Evolutionary conservation across 306 rosid species (phyloP), one percentile per base, ranked within the genome.

Genomic region (Notholithocarpus densiflorus): DNA sequence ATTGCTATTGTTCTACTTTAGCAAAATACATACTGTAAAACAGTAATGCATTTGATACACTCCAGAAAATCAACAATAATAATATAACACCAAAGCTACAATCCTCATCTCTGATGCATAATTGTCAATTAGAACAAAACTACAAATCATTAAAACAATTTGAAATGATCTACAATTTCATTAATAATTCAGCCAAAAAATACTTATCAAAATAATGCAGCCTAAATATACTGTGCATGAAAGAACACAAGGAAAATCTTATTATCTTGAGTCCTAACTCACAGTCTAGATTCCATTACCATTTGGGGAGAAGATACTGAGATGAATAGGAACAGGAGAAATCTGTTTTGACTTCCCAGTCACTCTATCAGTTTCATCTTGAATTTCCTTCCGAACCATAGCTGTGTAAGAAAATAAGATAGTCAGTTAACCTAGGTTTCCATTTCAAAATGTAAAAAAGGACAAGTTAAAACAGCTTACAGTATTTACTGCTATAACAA

Each of bases 291-390:
- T 20, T 17, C 37, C 20, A n/a, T 87, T 87, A 87, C 90, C 98
- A 84, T 90, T 85, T 62, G 92, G 90, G 70, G 98, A 93, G 88
- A 83, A 84, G 69, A 93, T 93, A 62, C 95, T 89, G 72, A 93
- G 98, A 87, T 93, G 93, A 83, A 93, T 93, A 40, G 98, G 93
- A 86, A 90, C 87, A 53, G 90, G 89, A 74, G 98, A 93, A 85
- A 93, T 93, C 80, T 87, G 91, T 51, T 91, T 93, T 79, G 92
- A 79, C 80, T 77, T 87, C 80, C 97, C 95, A 32, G 93, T 90
- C 84, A 91, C 17, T 75, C 89, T 86, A 87, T 91, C 79, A 14
- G 98, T 93, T 85, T 91, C 98, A 61, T 87, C 92, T 86, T 93
- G 88, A 86, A 93, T 93, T 88, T 93, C 98, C 84, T 87, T 89